A percentile compares a stretch with the other conserved stretches of the same genome.
Evolutionary conservation across 148 eudicot species (phyloP).

Genomic region (Pharnaceum exiguum): DNA sequence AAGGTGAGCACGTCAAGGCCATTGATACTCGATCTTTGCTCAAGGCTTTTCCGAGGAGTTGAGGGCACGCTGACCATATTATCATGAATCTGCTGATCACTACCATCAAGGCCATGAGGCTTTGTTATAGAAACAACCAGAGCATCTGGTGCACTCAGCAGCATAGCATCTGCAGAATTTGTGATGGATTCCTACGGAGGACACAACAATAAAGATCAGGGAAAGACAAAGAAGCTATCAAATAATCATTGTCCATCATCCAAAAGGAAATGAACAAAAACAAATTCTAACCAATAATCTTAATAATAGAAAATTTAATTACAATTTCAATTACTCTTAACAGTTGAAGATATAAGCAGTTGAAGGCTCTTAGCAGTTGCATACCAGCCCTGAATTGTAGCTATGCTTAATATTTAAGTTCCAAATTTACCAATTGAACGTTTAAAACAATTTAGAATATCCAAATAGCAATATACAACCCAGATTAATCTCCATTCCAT

Average conservation of each 20-base stretch:
- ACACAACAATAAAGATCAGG: conserved; percentile 13
- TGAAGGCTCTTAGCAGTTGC: too few relatives aligned
- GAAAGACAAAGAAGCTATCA: not conserved
- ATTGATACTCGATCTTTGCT: conserved; percentile 51
- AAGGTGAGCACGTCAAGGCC: conserved; percentile 84
- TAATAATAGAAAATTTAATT: too few relatives aligned
- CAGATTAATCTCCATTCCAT: too few relatives aligned
- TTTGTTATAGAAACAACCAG: conserved; percentile 66
- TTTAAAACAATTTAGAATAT: too few relatives aligned
- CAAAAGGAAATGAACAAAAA: not conserved
- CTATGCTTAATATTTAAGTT: too few relatives aligned
- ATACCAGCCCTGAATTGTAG: too few relatives aligned
- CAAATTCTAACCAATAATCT: not conserved
- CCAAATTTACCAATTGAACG: too few relatives aligned
- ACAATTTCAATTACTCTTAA: too few relatives aligned
- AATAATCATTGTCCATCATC: not conserved
- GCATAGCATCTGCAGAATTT: conserved; percentile 79
- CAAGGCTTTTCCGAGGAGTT: conserved; percentile 62
- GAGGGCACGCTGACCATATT: conserved; percentile 32
- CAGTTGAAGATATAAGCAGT: too few relatives aligned
- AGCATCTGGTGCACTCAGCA: conserved; percentile 79
- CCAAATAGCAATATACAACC: too few relatives aligned
- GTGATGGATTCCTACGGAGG: conserved; percentile 76
- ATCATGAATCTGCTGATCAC: conserved; percentile 43
- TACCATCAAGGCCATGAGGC: conserved; percentile 37